Evolutionary conservation across 352 stramenopile species (phyloP).

Genomic region (Phytophthora pini): DNA sequence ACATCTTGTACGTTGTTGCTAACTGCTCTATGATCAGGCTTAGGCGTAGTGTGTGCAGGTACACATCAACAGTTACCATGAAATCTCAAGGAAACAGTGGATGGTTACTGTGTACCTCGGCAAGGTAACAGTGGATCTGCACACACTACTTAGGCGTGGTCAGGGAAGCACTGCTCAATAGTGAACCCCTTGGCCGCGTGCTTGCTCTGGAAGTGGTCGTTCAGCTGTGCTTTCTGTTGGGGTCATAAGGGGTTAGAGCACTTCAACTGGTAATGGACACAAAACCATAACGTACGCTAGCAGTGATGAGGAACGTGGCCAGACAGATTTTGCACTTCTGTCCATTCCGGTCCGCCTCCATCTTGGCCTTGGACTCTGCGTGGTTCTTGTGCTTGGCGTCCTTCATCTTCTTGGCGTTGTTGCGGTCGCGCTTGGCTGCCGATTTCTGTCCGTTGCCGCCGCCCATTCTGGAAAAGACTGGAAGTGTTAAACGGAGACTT

Average conservation of each 20-base stretch:
- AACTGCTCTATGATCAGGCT: neutral
- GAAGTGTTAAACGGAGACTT: neutral
- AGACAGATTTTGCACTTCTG: slow-evolving; percentile 92
- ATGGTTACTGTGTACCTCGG: no score
- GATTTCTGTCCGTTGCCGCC: slow-evolving; percentile 88
- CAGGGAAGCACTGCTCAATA: slow-evolving; percentile 80
- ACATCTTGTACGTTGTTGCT: slow-evolving; percentile 21
- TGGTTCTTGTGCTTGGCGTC: slow-evolving; percentile 83
- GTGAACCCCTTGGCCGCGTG: slow-evolving; percentile 77
- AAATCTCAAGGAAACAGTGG: no score
- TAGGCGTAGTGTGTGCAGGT: neutral
- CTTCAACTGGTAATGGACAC: slow-evolving; percentile 2
- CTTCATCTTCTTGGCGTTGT: slow-evolving; percentile 89
- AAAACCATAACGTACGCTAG: slow-evolving; percentile 55
- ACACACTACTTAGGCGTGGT: slow-evolving; percentile 16
- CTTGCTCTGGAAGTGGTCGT: slow-evolving; percentile 88
- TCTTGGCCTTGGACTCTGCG: slow-evolving; percentile 83
- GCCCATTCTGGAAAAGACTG: slow-evolving; percentile 52
- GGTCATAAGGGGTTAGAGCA: slow-evolving; percentile 4
- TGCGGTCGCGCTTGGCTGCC: slow-evolving; percentile 79
- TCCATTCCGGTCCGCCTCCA: slow-evolving; percentile 75
- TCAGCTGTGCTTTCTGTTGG: slow-evolving; percentile 66
- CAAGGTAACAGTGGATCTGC: no score
- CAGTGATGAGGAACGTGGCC: slow-evolving; percentile 88
- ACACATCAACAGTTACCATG: no score